Base-by-base conservation (phyloP, 345 rosid genomes). In the Jatropha curcas region DNA sequence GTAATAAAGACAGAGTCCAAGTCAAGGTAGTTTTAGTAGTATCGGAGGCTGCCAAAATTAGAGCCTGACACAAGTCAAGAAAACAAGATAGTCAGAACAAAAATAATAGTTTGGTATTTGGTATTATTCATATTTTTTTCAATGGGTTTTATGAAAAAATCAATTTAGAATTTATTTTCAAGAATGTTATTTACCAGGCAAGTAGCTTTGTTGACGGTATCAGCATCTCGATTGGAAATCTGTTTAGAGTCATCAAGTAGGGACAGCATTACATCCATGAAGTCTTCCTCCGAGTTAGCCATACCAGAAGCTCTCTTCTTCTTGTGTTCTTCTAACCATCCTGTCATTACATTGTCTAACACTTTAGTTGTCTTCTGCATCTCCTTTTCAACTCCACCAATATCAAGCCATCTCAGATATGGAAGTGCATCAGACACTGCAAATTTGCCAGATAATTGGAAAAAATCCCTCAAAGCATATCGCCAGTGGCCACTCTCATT, bases 311-410 rank as follows among this genome's bases (percentile, higher is more conserved):
- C 68, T 46, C 67, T 79, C 41, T 61, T 83, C 25, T 71, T 41
- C 71, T 74, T 82, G 64, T 83, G 88, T 75, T 85, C 84, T 2
- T 81, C 58, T 39, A 85, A 67, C 85, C 86, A 85, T 65, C 31
- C 52, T 19, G 72, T 67, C 22, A 57, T 63, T 10, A 70, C 51
- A 27, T 50, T 43, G 58, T 85, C 86, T 5, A 83, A 7, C 30
- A 73, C 74, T 45, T 60, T 60, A 0, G 72, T 65, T 5, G 41
- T 63, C 70, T 61, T 63, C 79, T 64, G 79, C 85, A 83, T 79
- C 2, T 28, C 20, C 76, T 57, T 79, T 71, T 81, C 76, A 0
- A 53, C 34, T 3, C 85, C 84, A 0, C 79, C 84, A 9, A 83
- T 2, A 39, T 86, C 89, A 48, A 78, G 37, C 79, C 84, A 69